Percentiles rank a stretch among this genome's conserved stretches.
Evolutionary conservation across 306 rosid genomes (phyloP).

Genomic region (Cicer bijugum): DNA sequence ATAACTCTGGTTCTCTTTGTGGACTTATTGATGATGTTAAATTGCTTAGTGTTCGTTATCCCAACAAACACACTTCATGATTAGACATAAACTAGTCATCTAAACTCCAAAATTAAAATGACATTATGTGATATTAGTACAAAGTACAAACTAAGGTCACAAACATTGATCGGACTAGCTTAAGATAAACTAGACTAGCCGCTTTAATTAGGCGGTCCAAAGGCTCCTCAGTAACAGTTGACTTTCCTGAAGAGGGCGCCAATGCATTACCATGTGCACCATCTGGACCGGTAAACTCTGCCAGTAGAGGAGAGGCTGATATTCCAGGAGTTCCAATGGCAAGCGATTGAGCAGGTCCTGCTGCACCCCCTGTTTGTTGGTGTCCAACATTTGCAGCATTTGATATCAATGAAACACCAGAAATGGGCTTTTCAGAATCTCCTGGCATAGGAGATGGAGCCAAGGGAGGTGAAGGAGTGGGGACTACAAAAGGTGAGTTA

Average conservation of each 20-base stretch:
- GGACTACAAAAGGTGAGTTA: slow-evolving; percentile 82
- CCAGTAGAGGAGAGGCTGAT: slow-evolving; percentile 96
- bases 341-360: slow-evolving; percentile 81
- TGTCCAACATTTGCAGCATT: slow-evolving; percentile 73
- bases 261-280: slow-evolving; percentile 69
- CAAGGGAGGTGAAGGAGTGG: slow-evolving; percentile 92
- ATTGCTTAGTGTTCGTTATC: too few species aligned
- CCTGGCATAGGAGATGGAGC: slow-evolving; percentile 96
- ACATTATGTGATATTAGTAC: slow-evolving; percentile 22
- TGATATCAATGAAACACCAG: slow-evolving; percentile 66
- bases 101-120: slow-evolving; percentile 26
- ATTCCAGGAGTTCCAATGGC: slow-evolving; percentile 99
- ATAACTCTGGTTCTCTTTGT: too few species aligned
- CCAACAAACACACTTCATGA: too few species aligned
- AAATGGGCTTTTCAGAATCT: slow-evolving; percentile 80
- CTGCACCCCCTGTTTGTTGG: slow-evolving; percentile 62
- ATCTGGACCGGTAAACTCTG: slow-evolving; percentile 81
- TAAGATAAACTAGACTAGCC: slow-evolving; percentile 62
- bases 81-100: slow-evolving; percentile 35
- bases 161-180: slow-evolving; percentile 19
- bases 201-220: slow-evolving; percentile 86
- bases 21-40: too few species aligned
- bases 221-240: slow-evolving; percentile 82
- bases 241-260: slow-evolving; percentile 70
- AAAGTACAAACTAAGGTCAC: slow-evolving; percentile 25